Percentiles rank a stretch among this genome's conserved stretches.
Evolutionary conservation across 805 yeast species (phyloP).

Genomic region (Saturnispora serradocipensis): DNA sequence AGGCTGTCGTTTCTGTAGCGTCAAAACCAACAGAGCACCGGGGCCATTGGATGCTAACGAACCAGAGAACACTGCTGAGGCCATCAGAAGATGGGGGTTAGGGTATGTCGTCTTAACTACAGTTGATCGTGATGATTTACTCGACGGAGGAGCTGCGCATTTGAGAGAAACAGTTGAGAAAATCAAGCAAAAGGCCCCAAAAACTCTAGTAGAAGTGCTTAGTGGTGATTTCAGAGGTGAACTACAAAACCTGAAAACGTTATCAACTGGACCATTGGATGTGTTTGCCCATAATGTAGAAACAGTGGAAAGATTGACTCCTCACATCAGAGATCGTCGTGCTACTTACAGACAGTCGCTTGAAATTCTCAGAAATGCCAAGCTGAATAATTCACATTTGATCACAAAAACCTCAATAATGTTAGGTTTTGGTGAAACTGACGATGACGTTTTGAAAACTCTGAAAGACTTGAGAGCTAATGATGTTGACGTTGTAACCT

Average conservation of each 20-base stretch:
- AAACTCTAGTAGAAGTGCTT: constrained; percentile 83
- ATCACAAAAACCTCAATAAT: constrained; percentile 90
- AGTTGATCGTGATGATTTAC: constrained; percentile 91
- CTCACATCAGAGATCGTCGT: constrained; percentile 90
- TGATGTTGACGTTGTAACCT: constrained; percentile 88
- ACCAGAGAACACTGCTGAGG: constrained; percentile 97
- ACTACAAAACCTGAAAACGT: constrained; percentile 61
- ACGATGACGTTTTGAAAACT: constrained; percentile 75
- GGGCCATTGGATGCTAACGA: constrained; percentile 89
- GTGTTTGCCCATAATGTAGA: constrained; percentile 97
- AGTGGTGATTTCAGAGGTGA: constrained; percentile 96
- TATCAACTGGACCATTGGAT: constrained; percentile 84
- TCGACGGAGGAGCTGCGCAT: constrained; percentile 90
- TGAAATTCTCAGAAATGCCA: constrained; percentile 71
- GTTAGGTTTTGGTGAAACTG: constrained; percentile 96
- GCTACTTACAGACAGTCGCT: constrained; percentile 91
- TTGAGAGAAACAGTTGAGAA: constrained; percentile 77
- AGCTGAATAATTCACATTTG: constrained; percentile 59
- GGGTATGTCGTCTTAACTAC: constrained; percentile 97
- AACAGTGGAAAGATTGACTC: constrained; percentile 92
- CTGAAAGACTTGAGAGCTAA: constrained; percentile 65
- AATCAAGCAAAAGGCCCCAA: constrained; percentile 84
- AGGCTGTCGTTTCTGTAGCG: constrained; percentile 98
- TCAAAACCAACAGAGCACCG: constrained; percentile 84
- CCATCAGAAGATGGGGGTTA: constrained; percentile 94